These are phyloP conservation scores for Neoboletus subvelutipes DNA, from an alignment of 768 basidiomycete genomes.

Conservation along the genomic window DNA sequence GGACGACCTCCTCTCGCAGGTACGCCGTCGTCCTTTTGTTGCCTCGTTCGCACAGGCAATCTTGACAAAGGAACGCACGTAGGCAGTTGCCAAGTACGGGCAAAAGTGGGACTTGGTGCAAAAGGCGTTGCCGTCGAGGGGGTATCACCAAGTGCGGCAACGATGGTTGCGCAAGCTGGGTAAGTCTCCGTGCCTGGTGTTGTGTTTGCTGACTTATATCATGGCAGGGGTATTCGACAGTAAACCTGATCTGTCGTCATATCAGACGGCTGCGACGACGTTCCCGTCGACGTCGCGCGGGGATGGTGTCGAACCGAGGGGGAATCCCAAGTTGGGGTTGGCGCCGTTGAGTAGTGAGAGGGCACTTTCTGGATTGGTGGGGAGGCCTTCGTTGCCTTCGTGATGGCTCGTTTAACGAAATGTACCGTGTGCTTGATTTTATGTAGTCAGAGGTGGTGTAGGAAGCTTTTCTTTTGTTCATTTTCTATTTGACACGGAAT, in stretches of 20 bases:
- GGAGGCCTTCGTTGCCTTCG: constrained; percentile 19
- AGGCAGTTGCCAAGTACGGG: constrained; percentile 41
- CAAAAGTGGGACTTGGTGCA: constrained; percentile 43
- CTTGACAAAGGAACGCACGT: neutral
- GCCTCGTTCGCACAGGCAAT: neutral
- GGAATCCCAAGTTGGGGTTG: constrained; percentile 38
- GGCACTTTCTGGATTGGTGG: constrained; percentile 27
- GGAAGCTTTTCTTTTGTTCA: neutral
- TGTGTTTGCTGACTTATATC: neutral
- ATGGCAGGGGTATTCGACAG: constrained; percentile 35
- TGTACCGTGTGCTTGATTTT: constrained; percentile 14
- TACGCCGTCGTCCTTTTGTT: constrained; percentile 8
- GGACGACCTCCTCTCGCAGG: constrained; percentile 41
- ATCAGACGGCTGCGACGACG: constrained; percentile 28
- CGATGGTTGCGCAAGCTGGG: constrained; percentile 43
- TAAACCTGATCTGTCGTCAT: constrained; percentile 35
- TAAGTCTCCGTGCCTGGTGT: too few relatives aligned
- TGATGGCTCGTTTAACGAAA: neutral
- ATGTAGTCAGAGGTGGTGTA: constrained; percentile 8
- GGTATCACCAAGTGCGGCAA: constrained; percentile 44
- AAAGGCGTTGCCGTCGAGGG: constrained; percentile 39
- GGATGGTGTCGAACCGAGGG: constrained; percentile 25
- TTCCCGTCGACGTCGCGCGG: constrained; percentile 14
- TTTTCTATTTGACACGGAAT: neutral
- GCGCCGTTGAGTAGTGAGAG: constrained; percentile 39